Base-by-base conservation (phyloP, 768 basidiomycete species). In the Mycena chlorophos region DNA sequence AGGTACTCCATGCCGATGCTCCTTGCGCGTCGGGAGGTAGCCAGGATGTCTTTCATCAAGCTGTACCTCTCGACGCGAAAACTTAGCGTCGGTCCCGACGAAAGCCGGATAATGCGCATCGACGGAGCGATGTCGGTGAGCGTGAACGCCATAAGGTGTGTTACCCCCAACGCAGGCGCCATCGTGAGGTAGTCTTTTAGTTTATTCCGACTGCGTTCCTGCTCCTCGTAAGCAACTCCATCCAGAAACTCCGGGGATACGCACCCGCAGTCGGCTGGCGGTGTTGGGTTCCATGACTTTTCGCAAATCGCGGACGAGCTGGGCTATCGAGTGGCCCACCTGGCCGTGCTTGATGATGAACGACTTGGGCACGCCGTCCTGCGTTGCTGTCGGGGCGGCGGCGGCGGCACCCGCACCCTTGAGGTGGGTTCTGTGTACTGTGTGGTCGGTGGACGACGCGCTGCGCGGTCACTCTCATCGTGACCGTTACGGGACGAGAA, bases 231-330 rank as follows among this genome's bases (percentile, higher is more conserved):
- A 54, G 58, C 52, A 56, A 20, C 40, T 39, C 13, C 19, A 51
- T n/a, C 26, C 17, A 17, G 12, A 5, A 14, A 16, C 22, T 17
- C 20, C 1, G 23, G 2, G 22, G 47, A 56, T 29, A 75, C 75
- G 61, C 58, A 96, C 95, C 73, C 77, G 86, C n/a, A 99, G 80
- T 48, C 97, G 82, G 59, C 87, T 88, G 19, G 96, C 97, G 14
- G 97, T 99, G 66, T 98, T 93, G 56, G 97, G 97, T 69, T 99
- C 97, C 91, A 99, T 92, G 57, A 97, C 91, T 71, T 91, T 91
- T 66, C 97, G 80, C 66, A 97, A 76, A 73, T 99, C 96, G 53
- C 91, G 83, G 19, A 98, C 95, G 31, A 99, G 87, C 66, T 94
- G 91, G 4, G 86, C 74, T 53, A 98, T 76, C 6, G 92, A 93